Evolutionary conservation across 192 early-diverging fungal genomes (phyloP), one percentile per base, ranked within the genome.

Genomic region (Backusella tuberculispora): DNA sequence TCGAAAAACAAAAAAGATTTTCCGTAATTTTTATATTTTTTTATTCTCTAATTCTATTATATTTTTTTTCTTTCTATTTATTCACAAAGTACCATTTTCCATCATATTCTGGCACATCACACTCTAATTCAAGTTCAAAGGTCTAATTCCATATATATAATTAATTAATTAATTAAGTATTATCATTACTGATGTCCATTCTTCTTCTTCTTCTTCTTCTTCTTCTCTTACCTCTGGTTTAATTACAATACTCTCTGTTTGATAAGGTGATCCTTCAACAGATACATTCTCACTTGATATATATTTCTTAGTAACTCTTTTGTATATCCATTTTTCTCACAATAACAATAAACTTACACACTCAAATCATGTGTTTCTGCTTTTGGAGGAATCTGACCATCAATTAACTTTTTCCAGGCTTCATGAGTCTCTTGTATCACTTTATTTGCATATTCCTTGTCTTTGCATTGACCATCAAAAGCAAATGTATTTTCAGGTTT

Each of bases 401-500:
- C 82, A 78, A 97, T 91, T 67, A 99, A 82, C 60, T 85, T 86
- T 78, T 89, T 84, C 98, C 98, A 99, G 37, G 98, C 95, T 74
- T 98, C 96, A 78, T 95, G 89, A 53, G 92, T 94, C 86, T 99
- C 97, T 78, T 90, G 85, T 80, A 99, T 84, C 53, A 99, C 86
- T 56, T 95, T 90, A 64, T 76, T 83, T 63, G 98, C 94, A 81
- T 98, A 99, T 45, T 88, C 85, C 67, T 82, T 90, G 87, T 91
- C 88, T 85, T 90, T 93, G 76, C 91, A 92, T 81, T 92, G 88
- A 60, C 94, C 94, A 79, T 85, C 89, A 89, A 99, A 99, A 48
- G 98, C 98, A 89, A 99, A 99, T 89, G 95, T 88, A 90, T 99
- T 99, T 87, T 96, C 97, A 71, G 96, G 96, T 90, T 99, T 99